Conservation (phyloP, 768 basidiomycete species). For the Mycena epipterygia region DNA sequence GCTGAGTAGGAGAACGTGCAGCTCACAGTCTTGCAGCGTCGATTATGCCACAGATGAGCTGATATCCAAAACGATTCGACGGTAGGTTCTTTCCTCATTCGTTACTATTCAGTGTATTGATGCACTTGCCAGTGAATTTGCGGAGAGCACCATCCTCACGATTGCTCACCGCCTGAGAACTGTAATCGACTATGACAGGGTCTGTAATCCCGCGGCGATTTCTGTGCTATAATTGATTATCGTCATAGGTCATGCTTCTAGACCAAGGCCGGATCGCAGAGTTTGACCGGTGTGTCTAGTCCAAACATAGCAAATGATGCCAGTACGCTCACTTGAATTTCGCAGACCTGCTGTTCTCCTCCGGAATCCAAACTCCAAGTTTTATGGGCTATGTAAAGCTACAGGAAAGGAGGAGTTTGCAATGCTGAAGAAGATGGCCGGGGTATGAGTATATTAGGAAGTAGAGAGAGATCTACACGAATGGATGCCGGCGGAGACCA, state of each 20-base stretch:
- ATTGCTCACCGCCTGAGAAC: constrained; percentile 86
- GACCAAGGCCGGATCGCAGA: constrained; percentile 86
- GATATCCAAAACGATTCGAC: constrained; percentile 84
- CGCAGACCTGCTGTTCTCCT: constrained; percentile 69
- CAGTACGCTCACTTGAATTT: constrained; percentile 9
- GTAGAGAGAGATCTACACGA: too few species aligned
- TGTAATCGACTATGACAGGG: constrained; percentile 88
- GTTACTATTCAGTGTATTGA: background rate
- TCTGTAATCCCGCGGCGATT: constrained; percentile 48
- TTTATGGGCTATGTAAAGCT: constrained; percentile 79
- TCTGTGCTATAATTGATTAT: background rate
- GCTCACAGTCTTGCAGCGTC: constrained; percentile 7
- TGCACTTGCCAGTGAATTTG: constrained; percentile 70
- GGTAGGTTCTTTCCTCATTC: constrained; percentile 67
- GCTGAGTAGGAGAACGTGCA: background rate
- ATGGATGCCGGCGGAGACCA: too few species aligned
- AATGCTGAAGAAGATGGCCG: constrained; percentile 77
- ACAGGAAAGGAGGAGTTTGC: constrained; percentile 81
- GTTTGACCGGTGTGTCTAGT: constrained; percentile 73
- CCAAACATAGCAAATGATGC: background rate
- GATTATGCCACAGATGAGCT: constrained; percentile 77
- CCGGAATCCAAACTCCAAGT: constrained; percentile 68
- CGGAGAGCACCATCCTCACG: constrained; percentile 84
- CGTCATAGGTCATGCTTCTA: constrained; percentile 75
- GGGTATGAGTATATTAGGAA: constrained; percentile 46